Evolutionary conservation across 1,139 yeast species (phyloP).

Genomic region (Taphrina communis): DNA sequence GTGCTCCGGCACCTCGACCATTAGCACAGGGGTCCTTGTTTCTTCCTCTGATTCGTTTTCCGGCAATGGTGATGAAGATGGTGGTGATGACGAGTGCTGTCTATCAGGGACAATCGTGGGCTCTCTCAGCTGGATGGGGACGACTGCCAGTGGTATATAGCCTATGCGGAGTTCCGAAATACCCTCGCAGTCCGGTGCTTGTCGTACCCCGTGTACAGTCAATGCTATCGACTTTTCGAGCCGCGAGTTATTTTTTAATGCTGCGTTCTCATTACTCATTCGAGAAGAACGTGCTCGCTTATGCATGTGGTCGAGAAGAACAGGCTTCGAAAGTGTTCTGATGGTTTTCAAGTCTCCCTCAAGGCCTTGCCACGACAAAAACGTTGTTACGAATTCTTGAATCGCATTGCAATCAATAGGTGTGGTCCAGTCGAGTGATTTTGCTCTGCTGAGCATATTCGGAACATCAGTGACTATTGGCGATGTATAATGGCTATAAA

Average conservation of each 20-base stretch:
- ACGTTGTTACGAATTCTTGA: background rate
- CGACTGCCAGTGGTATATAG: background rate
- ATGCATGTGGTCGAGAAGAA: constrained; percentile 9
- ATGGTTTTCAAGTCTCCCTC: constrained; percentile 27
- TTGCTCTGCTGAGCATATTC: background rate
- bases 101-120: background rate
- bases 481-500: constrained; percentile 38
- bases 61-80: background rate
- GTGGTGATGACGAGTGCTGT: too few relatives aligned
- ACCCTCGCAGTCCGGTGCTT: background rate
- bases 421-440: constrained; percentile 27
- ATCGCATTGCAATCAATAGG: constrained; percentile 13
- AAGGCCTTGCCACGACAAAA: constrained; percentile 24
- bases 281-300: background rate
- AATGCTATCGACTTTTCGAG: background rate
- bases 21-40: background rate
- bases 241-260: background rate
- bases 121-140: background rate
- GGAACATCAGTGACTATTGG: constrained; percentile 42
- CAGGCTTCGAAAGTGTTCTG: constrained; percentile 35
- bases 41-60: background rate
- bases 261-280: background rate
- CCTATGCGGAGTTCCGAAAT: constrained; percentile 1
- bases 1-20: background rate
- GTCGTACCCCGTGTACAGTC: constrained; percentile 3